Conservation (phyloP, 768 basidiomycete genomes). For the Leccinum fibrillosum region DNA sequence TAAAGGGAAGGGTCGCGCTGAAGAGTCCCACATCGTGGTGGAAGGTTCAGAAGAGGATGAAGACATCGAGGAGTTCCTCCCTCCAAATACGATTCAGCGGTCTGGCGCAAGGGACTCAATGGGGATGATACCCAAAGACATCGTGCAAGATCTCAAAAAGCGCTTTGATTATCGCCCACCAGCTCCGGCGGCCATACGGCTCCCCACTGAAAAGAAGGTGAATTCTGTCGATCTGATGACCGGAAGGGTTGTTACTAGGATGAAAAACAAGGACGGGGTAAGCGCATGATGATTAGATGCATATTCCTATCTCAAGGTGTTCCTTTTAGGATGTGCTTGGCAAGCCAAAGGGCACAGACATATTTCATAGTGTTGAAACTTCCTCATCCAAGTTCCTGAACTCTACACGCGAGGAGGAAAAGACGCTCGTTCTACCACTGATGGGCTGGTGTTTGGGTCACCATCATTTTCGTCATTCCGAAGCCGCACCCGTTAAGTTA, state of each 20-base stretch:
- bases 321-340: slow-evolving; percentile 4
- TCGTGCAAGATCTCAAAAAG: slow-evolving; percentile 9
- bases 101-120: not conserved
- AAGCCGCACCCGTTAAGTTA: slow-evolving; percentile 11
- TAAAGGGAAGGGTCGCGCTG: slow-evolving; percentile 26
- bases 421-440: slow-evolving; percentile 15
- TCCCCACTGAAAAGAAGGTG: not conserved
- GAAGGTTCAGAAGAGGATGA: slow-evolving; percentile 26
- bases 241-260: slow-evolving; percentile 5
- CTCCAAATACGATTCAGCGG: not conserved
- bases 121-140: slow-evolving; percentile 16
- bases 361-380: slow-evolving; percentile 23
- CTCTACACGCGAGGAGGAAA: slow-evolving; percentile 11
- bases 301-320: slow-evolving; percentile 3
- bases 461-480: slow-evolving; percentile 14
- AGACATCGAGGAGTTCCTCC: slow-evolving; percentile 16
- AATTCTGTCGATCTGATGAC: slow-evolving; percentile 5
- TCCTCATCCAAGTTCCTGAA: slow-evolving; percentile 28
- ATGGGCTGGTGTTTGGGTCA: slow-evolving; percentile 28
- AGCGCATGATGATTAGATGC: slow-evolving; percentile 2
- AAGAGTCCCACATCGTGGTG: slow-evolving; percentile 12
- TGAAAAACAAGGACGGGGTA: slow-evolving; percentile 28
- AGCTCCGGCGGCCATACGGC: slow-evolving; percentile 6
- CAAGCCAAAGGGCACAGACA: not conserved
- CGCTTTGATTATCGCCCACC: slow-evolving; percentile 8